Base-by-base conservation (phyloP, 2,329 filamentous ascomycete genomes). In the Endothia cerciana region DNA sequence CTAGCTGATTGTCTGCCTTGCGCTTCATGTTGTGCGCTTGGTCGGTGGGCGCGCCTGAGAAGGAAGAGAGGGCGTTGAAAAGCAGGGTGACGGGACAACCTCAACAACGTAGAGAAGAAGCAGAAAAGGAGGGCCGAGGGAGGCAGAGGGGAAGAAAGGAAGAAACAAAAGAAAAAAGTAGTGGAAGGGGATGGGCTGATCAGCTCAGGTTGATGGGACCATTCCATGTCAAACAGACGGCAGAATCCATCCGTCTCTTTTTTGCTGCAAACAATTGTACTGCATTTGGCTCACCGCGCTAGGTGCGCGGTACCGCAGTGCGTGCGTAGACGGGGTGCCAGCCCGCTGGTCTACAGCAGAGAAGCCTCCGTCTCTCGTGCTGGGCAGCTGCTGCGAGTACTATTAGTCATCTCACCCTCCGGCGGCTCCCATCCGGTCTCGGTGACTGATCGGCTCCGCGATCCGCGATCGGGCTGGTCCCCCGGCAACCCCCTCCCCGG, bases 21-120 rank as follows among this genome's bases (percentile, higher is more conserved):
- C 86, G 84, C 79, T 89, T 89, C 84, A 87, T 87, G 6, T 70
- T 79, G 71, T 53, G n/a, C 30, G 58, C 30, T 55, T 65, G 74
- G 73, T 74, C 72, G 73, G 62, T 33, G 25, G 55, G 22, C 47
- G 22, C 25, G 47, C 56, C 7, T 62, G 45, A n/a, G 17, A 7
- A 63, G 10, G 19, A 30, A 30, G 43, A 30, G 33, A 65, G 53
- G 56, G 47, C 47, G 60, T 51, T 47, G 45, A 19, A 55, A 57
- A 62, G 15, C 60, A 51, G 19, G 36, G 30, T 22, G 15, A n/a
- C n/a, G n/a, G n/a, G n/a, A 28, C 28, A 3, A 19, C 10, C 38
- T 17, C 19, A 19, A 30, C 6, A 6, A 5, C 10, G 19, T 4
- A 17, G 15, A 19, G 30, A 22, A 51, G 60, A 64, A 47, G 28